Conservation (phyloP, 2,329 filamentous ascomycete genomes). For the Alternaria ventricosa region DNA sequence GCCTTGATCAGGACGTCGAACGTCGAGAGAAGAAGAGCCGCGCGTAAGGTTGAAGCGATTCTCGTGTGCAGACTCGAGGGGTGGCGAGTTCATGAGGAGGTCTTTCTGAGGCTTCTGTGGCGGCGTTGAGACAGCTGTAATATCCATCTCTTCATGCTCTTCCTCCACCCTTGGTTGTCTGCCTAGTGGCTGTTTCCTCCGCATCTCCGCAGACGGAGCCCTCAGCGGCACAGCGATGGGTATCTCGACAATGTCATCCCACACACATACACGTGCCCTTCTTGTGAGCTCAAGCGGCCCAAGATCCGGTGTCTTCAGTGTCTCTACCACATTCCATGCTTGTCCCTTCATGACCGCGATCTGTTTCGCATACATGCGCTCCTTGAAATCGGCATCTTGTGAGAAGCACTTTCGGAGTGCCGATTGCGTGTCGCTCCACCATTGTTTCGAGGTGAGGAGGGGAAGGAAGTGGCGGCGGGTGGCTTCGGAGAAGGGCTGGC, state of each 20-base stretch:
- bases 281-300: constrained; percentile 92
- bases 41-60: constrained; percentile 59
- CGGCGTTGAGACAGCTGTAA: constrained; percentile 70
- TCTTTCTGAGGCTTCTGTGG: constrained; percentile 63
- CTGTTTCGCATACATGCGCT: constrained; percentile 98
- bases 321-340: constrained; percentile 99
- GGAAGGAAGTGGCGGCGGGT: constrained; percentile 96
- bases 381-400: constrained; percentile 93
- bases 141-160: constrained; percentile 90
- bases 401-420: constrained; percentile 87
- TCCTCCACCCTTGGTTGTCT: constrained; percentile 29
- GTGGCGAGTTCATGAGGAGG: constrained; percentile 70
- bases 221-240: constrained; percentile 92
- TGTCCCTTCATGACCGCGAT: constrained; percentile 99
- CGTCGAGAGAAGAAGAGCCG: constrained; percentile 52
- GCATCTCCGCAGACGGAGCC: constrained; percentile 82
- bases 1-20: constrained; percentile 32
- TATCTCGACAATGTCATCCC: constrained; percentile 97
- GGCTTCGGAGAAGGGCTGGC: constrained; percentile 92
- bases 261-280: constrained; percentile 89
- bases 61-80: constrained; percentile 47
- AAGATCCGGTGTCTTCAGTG: constrained; percentile 88
- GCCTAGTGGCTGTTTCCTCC: constrained; percentile 63
- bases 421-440: constrained; percentile 95
- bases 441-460: constrained; percentile 88